phyloP scores from a whole-genome alignment of 257 asterid species.

The Gardenia jasminoides region DNA sequence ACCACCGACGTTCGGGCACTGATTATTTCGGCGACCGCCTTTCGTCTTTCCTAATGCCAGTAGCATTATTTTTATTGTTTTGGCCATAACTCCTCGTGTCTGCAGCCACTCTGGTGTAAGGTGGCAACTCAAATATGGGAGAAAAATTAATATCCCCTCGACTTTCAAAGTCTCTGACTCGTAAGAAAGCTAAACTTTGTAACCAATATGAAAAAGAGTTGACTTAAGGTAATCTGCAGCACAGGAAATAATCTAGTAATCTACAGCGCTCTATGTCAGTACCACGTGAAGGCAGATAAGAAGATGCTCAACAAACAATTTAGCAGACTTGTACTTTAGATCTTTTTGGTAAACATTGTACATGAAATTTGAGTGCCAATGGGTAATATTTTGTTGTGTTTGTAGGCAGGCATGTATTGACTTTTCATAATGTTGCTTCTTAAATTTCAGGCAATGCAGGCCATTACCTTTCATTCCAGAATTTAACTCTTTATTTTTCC shows the following conservation, averaged over 20 bases:
- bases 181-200: too few relatives aligned
- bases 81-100: too few relatives aligned
- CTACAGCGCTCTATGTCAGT: slow-evolving; percentile 9
- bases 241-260: neutral
- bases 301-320: neutral
- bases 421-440: neutral
- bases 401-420: neutral
- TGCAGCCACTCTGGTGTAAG: too few relatives aligned
- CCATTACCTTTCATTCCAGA: neutral
- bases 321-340: neutral
- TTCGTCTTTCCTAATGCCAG: too few relatives aligned
- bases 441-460: slow-evolving; percentile 1
- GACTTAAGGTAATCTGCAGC: slow-evolving; percentile 10
- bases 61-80: too few relatives aligned
- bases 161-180: too few relatives aligned
- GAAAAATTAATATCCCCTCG: too few relatives aligned
- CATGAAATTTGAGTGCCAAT: neutral
- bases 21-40: too few relatives aligned
- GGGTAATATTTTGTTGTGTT: neutral
- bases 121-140: too few relatives aligned
- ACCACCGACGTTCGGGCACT: too few relatives aligned
- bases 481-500: slow-evolving; percentile 1
- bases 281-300: slow-evolving; percentile 10
- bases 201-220: slow-evolving; percentile 7
- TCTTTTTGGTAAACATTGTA: too few relatives aligned